Conservation (phyloP, 2,329 filamentous ascomycete genomes). For the Cordyceps militaris region DNA sequence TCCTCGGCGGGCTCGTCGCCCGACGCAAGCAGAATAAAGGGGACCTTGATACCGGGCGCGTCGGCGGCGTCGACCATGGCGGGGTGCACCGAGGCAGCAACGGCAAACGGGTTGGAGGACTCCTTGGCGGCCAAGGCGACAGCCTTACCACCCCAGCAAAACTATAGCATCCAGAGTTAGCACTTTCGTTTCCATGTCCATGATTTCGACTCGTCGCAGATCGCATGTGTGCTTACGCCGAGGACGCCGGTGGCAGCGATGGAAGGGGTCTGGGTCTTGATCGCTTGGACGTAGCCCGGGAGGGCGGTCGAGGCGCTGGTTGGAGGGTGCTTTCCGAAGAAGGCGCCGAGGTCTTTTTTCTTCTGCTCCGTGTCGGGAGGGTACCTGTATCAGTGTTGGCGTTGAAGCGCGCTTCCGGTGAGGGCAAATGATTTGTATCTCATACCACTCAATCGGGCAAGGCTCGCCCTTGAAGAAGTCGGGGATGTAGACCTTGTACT, state of each 20-base stretch:
- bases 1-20: slow-evolving; percentile 53
- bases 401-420: not conserved
- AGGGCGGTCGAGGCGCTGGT: slow-evolving; percentile 41
- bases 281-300: slow-evolving; percentile 48
- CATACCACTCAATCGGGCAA: slow-evolving; percentile 43
- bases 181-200: not conserved
- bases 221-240: slow-evolving; percentile 44
- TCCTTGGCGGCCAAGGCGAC: slow-evolving; percentile 44
- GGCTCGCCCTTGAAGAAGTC: slow-evolving; percentile 83
- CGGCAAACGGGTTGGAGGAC: slow-evolving; percentile 47
- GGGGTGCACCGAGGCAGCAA: slow-evolving; percentile 47
- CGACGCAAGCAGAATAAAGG: slow-evolving; percentile 57
- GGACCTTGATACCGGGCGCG: slow-evolving; percentile 52
- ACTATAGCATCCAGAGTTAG: slow-evolving; percentile 27
- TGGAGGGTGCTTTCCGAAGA: slow-evolving; percentile 48
- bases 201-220: too few relatives aligned
- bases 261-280: slow-evolving; percentile 43
- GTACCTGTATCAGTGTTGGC: slow-evolving; percentile 35
- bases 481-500: slow-evolving; percentile 84
- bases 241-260: slow-evolving; percentile 55
- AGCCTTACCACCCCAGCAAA: slow-evolving; percentile 69
- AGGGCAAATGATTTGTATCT: not conserved
- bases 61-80: slow-evolving; percentile 59
- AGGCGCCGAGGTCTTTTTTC: slow-evolving; percentile 48
- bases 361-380: slow-evolving; percentile 60